Percentiles rank a stretch among this genome's conserved stretches.
phyloP scores from a whole-genome alignment of 2,329 filamentous ascomycete species.

The Cladophialophora immunda region DNA sequence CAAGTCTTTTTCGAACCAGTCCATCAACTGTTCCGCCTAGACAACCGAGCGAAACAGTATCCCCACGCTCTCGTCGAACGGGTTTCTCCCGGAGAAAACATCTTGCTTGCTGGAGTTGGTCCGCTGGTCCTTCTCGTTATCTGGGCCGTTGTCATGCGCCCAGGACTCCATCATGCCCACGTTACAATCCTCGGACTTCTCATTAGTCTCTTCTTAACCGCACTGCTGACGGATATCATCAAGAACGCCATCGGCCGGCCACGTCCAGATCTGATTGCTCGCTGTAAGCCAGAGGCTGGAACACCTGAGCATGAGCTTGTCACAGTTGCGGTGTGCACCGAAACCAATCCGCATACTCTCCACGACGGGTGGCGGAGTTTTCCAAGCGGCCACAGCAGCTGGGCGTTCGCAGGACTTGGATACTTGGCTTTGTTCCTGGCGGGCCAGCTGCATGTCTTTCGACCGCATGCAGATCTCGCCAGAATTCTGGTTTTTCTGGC shows the following conservation, averaged over 20 bases:
- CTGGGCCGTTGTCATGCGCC: slow-evolving; percentile 70
- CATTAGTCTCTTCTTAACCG: slow-evolving; percentile 78
- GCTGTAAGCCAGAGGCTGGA: slow-evolving; percentile 76
- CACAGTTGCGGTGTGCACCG: slow-evolving; percentile 55
- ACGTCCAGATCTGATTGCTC: slow-evolving; percentile 85
- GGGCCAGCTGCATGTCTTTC: slow-evolving; percentile 67
- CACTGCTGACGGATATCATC: slow-evolving; percentile 86
- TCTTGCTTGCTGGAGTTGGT: slow-evolving; percentile 78
- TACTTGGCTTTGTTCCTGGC: slow-evolving; percentile 61
- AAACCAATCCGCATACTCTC: slow-evolving; percentile 63
- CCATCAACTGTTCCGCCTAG: slow-evolving; percentile 91
- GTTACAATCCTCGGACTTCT: slow-evolving; percentile 82
- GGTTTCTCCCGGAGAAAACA: slow-evolving; percentile 76
- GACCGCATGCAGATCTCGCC: slow-evolving; percentile 65
- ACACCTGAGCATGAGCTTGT: slow-evolving; percentile 65
- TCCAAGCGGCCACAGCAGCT: slow-evolving; percentile 69
- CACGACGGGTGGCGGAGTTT: slow-evolving; percentile 73
- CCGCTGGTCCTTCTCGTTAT: slow-evolving; percentile 73
- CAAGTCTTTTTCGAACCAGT: slow-evolving; percentile 80
- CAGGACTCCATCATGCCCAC: slow-evolving; percentile 80
- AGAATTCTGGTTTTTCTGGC: slow-evolving; percentile 63
- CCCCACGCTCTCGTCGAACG: slow-evolving; percentile 85
- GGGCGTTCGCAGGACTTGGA: slow-evolving; percentile 68
- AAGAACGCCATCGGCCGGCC: slow-evolving; percentile 89
- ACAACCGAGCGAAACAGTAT: slow-evolving; percentile 83